Conservation (phyloP, 768 basidiomycete genomes). For the Cubamyces lactineus region DNA sequence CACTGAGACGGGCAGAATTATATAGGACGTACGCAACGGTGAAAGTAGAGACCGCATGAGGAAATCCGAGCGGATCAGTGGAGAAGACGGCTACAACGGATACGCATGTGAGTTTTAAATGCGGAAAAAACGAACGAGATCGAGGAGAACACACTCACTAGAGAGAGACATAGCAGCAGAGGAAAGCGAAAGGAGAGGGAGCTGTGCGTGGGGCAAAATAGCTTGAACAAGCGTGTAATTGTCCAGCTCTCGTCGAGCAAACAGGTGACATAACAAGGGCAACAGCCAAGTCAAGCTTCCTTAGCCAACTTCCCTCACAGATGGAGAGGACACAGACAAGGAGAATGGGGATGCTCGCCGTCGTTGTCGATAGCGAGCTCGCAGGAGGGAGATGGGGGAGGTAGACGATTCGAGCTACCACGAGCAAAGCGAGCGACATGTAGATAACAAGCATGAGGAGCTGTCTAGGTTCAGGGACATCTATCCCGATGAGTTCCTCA, state of each 20-base stretch:
- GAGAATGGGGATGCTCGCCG: no score
- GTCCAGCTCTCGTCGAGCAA: neutral
- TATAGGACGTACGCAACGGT: conserved; percentile 1
- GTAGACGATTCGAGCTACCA: neutral
- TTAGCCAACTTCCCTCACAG: no score
- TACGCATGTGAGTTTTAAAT: neutral
- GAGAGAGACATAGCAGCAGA: conserved; percentile 3
- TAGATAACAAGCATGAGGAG: no score
- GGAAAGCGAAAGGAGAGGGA: neutral
- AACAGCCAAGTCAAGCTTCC: neutral
- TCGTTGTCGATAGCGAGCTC: neutral
- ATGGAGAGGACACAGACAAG: no score
- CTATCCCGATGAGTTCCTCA: no score
- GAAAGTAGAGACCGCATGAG: neutral
- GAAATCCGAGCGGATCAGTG: neutral
- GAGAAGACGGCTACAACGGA: conserved; percentile 1
- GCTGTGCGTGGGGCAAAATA: neutral
- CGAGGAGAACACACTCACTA: neutral
- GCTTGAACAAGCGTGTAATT: conserved; percentile 1
- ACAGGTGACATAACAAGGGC: neutral
- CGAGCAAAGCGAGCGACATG: neutral
- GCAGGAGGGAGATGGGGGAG: conserved; percentile 4
- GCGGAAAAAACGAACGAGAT: neutral
- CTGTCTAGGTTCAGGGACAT: no score
- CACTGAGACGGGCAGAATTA: conserved; percentile 1